A percentile compares a stretch with the other conserved stretches of the same genome.
These are phyloP conservation scores for Podospora pseudoanserina DNA, from an alignment of 495 filamentous ascomycete genomes.

Conservation along the genomic window DNA sequence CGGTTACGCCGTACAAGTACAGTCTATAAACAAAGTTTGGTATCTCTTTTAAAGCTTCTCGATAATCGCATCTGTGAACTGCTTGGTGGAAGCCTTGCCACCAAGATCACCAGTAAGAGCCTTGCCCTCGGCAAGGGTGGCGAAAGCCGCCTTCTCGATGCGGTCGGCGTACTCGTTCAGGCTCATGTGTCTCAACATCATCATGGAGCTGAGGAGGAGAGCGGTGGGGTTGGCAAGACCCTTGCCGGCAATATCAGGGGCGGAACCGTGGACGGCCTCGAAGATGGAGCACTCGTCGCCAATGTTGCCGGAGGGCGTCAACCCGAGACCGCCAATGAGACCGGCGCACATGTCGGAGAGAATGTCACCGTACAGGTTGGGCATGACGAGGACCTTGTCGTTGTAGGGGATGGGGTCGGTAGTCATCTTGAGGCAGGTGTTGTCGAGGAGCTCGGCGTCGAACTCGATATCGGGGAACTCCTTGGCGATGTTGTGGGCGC, in stretches of 20 bases:
- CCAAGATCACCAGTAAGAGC: slow-evolving; percentile 91
- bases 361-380: slow-evolving; percentile 99
- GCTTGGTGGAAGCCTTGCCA: slow-evolving; percentile 85
- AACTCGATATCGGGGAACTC: slow-evolving; percentile 93
- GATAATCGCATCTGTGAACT: slow-evolving; percentile 91
- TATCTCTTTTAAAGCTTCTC: slow-evolving; percentile 58
- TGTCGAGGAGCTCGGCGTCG: slow-evolving; percentile 95
- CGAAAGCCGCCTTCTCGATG: slow-evolving; percentile 93
- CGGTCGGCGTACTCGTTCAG: slow-evolving; percentile 75
- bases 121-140: slow-evolving; percentile 92
- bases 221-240: slow-evolving; percentile 93
- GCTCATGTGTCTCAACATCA: slow-evolving; percentile 99
- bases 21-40: slow-evolving; percentile 20
- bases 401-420: slow-evolving; percentile 93
- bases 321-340: slow-evolving; percentile 93
- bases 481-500: slow-evolving; percentile 78
- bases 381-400: slow-evolving; percentile 99
- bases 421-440: slow-evolving; percentile 96
- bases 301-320: slow-evolving; percentile 97
- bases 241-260: slow-evolving; percentile 96
- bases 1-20: slow-evolving; percentile 18
- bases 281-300: slow-evolving; percentile 99
- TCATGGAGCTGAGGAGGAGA: slow-evolving; percentile 83
- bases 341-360: slow-evolving; percentile 99
- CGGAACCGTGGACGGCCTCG: slow-evolving; percentile 97